Percentiles rank a stretch among this genome's conserved stretches.
These are phyloP conservation scores for Areca catechu DNA, from an alignment of 176 grass and related monocot species.

Conservation along the genomic window DNA sequence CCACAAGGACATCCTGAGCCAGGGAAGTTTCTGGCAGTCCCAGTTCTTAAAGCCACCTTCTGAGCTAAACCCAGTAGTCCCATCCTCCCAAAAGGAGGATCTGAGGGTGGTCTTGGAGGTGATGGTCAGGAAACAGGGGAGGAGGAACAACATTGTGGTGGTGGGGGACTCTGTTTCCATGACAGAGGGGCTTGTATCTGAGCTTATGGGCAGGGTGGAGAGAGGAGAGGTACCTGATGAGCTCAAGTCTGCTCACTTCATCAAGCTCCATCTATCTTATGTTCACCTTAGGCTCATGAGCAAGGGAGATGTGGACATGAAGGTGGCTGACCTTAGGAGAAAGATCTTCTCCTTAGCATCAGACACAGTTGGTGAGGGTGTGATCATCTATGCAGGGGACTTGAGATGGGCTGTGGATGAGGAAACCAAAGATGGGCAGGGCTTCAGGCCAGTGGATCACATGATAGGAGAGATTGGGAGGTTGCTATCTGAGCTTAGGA, in stretches of 20 bases:
- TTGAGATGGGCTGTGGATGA: slow-evolving; percentile 66
- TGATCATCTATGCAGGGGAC: slow-evolving; percentile 70
- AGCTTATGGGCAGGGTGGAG: slow-evolving; percentile 47
- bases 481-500: slow-evolving; percentile 22
- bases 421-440: slow-evolving; percentile 17
- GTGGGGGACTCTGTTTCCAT: slow-evolving; percentile 64
- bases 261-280: slow-evolving; percentile 72
- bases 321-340: slow-evolving; percentile 56
- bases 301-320: slow-evolving; percentile 43
- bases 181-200: slow-evolving; percentile 44
- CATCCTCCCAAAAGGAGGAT: slow-evolving; percentile 28
- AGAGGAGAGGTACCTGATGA: slow-evolving; percentile 63
- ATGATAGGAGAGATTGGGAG: slow-evolving; percentile 60
- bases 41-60: slow-evolving; percentile 32
- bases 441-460: slow-evolving; percentile 50
- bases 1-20: slow-evolving; percentile 15
- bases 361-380: slow-evolving; percentile 12
- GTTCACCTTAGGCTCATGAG: slow-evolving; percentile 70
- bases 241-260: slow-evolving; percentile 47
- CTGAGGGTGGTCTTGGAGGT: slow-evolving; percentile 51
- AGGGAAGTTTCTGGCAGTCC: slow-evolving; percentile 45
- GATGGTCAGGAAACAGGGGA: slow-evolving; percentile 46
- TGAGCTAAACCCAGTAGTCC: slow-evolving; percentile 5
- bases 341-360: slow-evolving; percentile 32
- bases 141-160: slow-evolving; percentile 43